Evolutionary conservation across 2,329 filamentous ascomycete species (phyloP), one percentile per base, ranked within the genome.

Genomic region (Botrytis paeoniae): DNA sequence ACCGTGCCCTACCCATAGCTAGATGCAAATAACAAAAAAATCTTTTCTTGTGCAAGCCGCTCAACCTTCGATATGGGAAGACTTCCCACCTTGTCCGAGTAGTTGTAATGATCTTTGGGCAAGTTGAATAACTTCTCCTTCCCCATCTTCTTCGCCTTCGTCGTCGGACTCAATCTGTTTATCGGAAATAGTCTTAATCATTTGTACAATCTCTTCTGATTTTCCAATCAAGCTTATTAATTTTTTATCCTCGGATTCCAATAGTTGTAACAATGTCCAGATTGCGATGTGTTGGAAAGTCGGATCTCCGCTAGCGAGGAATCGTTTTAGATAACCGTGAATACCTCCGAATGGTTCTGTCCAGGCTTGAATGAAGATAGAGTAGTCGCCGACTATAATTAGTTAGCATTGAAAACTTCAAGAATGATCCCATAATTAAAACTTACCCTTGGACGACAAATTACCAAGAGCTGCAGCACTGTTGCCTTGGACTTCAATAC

Each of bases 241-340:
- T 72, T 90, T 92, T 83, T 93, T 91, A 81, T 99, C 95, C 81
- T 97, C 95, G 0, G 95, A 98, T 83, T 99, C 96, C 69, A 99
- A 91, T 7, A 99, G 88, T 81, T 99, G 96, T 5, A 99, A 88
- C 65, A 99, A 85, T 1, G 96, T 99, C 96, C 96, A 99, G 76
- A 98, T 97, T 69, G 96, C 96, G 80, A 99, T 99, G 81, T 99
- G 96, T 83, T 99, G 96, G 86, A 99, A 99, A 0, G 96, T 99
- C 0, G 96, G 91, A 81, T 99, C 96, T 59, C 95, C 95, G 76
- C 94, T 98, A 62, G 93, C 93, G 29, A 99, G 87, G 86, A 99
- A 99, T 71, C 95, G 91, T 78, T 91, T 93, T 51, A 99, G 87
- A 81, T 99, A 99, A 71, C 96, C 96, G 80, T 98, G 95, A 75